A percentile compares a stretch with the other conserved stretches of the same genome.
phyloP scores from a whole-genome alignment of 78 protist genomes.

The Cyanophora paradoxa region DNA sequence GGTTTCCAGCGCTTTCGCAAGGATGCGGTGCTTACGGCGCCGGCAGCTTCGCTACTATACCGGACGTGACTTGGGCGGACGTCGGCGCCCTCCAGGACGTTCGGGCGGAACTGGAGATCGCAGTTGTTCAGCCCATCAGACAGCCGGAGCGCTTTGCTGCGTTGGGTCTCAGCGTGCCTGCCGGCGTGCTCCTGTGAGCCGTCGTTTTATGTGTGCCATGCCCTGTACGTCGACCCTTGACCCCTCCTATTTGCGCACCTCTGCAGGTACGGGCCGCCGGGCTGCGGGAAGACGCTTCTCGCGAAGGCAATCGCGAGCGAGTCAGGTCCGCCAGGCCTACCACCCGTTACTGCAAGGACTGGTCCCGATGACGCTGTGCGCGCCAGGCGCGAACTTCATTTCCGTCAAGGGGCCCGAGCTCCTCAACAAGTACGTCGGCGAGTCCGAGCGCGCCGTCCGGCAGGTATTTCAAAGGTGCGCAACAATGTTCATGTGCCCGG shows the following conservation, averaged over 20 bases:
- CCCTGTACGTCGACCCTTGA: no score
- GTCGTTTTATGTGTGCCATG: no score
- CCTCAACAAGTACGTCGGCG: conserved; percentile 98
- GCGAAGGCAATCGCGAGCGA: conserved; percentile 93
- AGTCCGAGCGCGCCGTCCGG: conserved; percentile 96
- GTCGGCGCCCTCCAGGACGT: conserved; percentile 80
- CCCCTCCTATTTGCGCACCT: no score
- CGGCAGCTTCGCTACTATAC: conserved; percentile 83
- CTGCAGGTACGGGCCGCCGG: conserved; percentile 99
- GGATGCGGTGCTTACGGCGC: not conserved
- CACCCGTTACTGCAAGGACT: no score
- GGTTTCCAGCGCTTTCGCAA: not conserved
- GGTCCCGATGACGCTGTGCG: no score
- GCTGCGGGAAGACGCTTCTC: conserved; percentile 98
- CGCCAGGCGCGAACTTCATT: conserved; percentile 82
- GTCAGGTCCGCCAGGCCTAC: no score
- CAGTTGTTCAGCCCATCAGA: conserved; percentile 34
- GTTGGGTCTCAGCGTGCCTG: conserved; percentile 19
- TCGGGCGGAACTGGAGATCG: conserved; percentile 56
- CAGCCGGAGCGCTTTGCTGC: conserved; percentile 17
- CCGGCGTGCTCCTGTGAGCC: conserved; percentile 59
- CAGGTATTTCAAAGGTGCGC: conserved; percentile 72
- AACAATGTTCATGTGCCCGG: not conserved
- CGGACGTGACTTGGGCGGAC: conserved; percentile 95
- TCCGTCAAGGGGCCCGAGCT: conserved; percentile 96